Conservation (phyloP, 352 stramenopile genomes). For the Globisporangium cederbergense region DNA sequence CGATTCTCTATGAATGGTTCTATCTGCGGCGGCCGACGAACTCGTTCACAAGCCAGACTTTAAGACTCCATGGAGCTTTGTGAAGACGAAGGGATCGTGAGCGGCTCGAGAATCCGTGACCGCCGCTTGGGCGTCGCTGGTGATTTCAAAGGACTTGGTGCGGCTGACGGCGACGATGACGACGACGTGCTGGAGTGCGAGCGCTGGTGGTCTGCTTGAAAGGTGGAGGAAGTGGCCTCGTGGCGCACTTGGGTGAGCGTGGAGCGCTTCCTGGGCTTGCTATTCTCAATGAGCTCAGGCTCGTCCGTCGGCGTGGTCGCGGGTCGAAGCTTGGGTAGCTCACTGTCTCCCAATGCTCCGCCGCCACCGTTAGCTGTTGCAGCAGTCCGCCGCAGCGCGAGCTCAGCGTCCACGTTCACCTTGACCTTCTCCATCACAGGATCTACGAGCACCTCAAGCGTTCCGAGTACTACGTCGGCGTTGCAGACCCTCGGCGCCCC, state of each 20-base stretch:
- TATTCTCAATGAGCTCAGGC: slow-evolving; percentile 2
- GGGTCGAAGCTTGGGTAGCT: slow-evolving; percentile 44
- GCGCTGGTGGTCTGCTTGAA: slow-evolving; percentile 4
- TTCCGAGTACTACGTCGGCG: slow-evolving; percentile 49
- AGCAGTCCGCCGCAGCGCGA: slow-evolving; percentile 28
- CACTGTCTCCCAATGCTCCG: slow-evolving; percentile 18
- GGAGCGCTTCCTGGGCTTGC: slow-evolving; percentile 19
- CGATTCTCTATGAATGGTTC: background rate
- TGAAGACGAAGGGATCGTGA: slow-evolving; percentile 14
- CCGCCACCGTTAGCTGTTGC: slow-evolving; percentile 16
- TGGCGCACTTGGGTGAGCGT: slow-evolving; percentile 41
- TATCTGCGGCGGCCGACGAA: background rate
- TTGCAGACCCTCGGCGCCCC: slow-evolving; percentile 47
- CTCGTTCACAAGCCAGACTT: background rate
- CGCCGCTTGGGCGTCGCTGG: slow-evolving; percentile 46
- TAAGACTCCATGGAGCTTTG: background rate
- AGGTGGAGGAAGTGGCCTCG: slow-evolving; percentile 7
- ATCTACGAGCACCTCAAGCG: slow-evolving; percentile 49
- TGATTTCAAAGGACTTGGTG: slow-evolving; percentile 34
- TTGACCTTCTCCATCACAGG: slow-evolving; percentile 50
- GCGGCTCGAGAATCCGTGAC: slow-evolving; percentile 51
- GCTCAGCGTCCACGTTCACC: slow-evolving; percentile 56
- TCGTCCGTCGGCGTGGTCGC: slow-evolving; percentile 32
- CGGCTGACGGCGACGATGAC: background rate
- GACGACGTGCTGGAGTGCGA: slow-evolving; percentile 6